phyloP scores from a whole-genome alignment of 768 basidiomycete species.

The Neoboletus subvelutipes region DNA sequence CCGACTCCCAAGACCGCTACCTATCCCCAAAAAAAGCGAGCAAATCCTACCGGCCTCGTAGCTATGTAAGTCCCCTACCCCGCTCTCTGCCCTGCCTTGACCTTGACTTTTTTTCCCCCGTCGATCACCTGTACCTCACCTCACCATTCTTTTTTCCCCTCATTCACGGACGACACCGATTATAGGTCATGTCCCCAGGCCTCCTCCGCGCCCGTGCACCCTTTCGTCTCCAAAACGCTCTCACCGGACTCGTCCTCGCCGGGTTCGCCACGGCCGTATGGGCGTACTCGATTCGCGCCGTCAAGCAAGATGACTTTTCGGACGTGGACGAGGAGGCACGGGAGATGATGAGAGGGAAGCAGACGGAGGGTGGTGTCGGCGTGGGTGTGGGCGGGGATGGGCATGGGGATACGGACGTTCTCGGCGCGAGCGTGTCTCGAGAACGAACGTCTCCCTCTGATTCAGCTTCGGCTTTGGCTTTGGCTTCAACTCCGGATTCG shows the following conservation, averaged over 20 bases:
- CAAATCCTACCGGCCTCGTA: constrained; percentile 40
- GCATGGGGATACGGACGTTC: background rate
- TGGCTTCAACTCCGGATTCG: background rate
- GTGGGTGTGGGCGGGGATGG: background rate
- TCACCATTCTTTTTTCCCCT: no score
- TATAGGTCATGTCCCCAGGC: constrained; percentile 76
- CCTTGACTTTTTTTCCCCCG: background rate
- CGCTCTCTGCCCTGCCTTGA: background rate
- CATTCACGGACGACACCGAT: no score
- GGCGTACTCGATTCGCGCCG: constrained; percentile 90
- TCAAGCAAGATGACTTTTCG: constrained; percentile 91
- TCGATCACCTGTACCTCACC: no score
- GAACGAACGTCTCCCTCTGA: background rate
- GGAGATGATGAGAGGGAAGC: constrained; percentile 41
- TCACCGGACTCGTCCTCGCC: constrained; percentile 72
- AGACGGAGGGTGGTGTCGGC: background rate
- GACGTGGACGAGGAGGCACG: constrained; percentile 80
- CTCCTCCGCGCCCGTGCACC: constrained; percentile 85
- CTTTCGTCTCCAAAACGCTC: constrained; percentile 72
- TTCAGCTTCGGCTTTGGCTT: no score
- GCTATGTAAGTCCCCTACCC: constrained; percentile 30
- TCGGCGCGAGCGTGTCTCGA: background rate
- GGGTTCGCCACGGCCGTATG: constrained; percentile 82
- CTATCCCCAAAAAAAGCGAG: constrained; percentile 32
- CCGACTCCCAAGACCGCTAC: constrained; percentile 30